Evolutionary conservation across 768 basidiomycete species (phyloP).

Genomic region (Serendipita vermifera): DNA sequence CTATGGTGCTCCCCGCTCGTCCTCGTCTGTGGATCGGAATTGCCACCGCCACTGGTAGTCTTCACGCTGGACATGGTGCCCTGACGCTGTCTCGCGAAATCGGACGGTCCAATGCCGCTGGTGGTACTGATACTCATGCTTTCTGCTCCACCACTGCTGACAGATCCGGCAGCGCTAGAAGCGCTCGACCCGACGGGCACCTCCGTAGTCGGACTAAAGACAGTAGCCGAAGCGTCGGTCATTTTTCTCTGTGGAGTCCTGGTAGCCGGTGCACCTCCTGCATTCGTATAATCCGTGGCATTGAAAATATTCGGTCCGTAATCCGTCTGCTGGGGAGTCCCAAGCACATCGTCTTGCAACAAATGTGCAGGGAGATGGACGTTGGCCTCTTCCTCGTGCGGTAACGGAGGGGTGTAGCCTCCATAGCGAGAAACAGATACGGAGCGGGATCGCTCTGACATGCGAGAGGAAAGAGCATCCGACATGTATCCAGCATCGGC

Average conservation of each 20-base stretch:
- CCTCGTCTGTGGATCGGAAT: conserved; percentile 15
- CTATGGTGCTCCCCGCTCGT: conserved; percentile 11
- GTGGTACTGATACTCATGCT: conserved; percentile 8
- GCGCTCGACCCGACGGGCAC: conserved; percentile 22
- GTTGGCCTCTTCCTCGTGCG: background rate
- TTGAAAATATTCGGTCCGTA: background rate
- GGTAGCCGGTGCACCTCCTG: background rate
- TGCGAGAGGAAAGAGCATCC: background rate
- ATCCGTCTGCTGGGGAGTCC: conserved; percentile 8
- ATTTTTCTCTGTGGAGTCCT: background rate
- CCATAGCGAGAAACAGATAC: background rate
- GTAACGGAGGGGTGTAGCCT: background rate
- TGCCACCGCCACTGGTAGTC: conserved; percentile 28
- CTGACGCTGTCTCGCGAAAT: conserved; percentile 34
- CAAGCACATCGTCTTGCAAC: background rate
- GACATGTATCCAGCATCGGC: background rate
- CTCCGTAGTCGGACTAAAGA: background rate
- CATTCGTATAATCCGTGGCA: background rate
- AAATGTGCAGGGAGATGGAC: background rate
- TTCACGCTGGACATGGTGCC: conserved; percentile 29
- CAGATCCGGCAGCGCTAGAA: conserved; percentile 33
- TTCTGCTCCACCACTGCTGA: conserved; percentile 17
- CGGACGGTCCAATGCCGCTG: conserved; percentile 33
- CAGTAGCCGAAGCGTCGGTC: too few relatives aligned
- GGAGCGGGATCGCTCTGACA: background rate